Evolutionary conservation across 306 rosid species (phyloP).

Genomic region (Ochetophila trinervis): DNA sequence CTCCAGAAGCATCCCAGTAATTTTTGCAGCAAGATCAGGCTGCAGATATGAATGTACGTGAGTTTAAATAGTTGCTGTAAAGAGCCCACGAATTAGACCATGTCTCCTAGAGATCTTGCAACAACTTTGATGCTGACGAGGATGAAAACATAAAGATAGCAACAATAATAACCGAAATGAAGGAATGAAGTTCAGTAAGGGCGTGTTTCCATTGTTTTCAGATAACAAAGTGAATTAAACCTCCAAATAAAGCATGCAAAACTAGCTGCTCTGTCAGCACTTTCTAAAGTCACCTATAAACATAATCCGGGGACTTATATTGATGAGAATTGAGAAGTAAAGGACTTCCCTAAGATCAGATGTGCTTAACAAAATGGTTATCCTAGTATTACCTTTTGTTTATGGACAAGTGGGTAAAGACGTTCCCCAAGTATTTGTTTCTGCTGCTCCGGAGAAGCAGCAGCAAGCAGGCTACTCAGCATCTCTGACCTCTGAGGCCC

Average conservation of each 20-base stretch:
- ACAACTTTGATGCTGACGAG: too few species aligned
- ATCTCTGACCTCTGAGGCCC: slow-evolving; percentile 52
- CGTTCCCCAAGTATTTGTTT: slow-evolving; percentile 78
- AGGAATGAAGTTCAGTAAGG: too few species aligned
- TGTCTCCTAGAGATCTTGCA: too few species aligned
- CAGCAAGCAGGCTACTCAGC: slow-evolving; percentile 71
- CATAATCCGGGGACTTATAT: not conserved
- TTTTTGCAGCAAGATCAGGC: slow-evolving; percentile 72
- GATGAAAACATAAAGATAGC: too few species aligned
- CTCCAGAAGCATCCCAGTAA: slow-evolving; percentile 94
- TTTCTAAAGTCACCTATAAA: not conserved
- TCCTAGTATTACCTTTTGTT: slow-evolving; percentile 48
- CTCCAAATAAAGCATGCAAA: too few species aligned
- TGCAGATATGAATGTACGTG: slow-evolving; percentile 31
- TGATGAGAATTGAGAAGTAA: not conserved
- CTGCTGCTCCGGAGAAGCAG: slow-evolving; percentile 72
- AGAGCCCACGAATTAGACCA: too few species aligned
- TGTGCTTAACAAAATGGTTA: not conserved
- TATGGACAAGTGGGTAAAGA: slow-evolving; percentile 59
- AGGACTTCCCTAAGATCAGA: not conserved
- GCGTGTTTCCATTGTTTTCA: too few species aligned
- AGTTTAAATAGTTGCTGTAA: too few species aligned
- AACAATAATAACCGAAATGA: too few species aligned
- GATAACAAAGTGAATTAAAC: too few species aligned
- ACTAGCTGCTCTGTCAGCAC: too few species aligned